Evolutionary conservation across 2,329 filamentous ascomycete genomes (phyloP).

Genomic region (Pseudogymnoascus sp.): DNA sequence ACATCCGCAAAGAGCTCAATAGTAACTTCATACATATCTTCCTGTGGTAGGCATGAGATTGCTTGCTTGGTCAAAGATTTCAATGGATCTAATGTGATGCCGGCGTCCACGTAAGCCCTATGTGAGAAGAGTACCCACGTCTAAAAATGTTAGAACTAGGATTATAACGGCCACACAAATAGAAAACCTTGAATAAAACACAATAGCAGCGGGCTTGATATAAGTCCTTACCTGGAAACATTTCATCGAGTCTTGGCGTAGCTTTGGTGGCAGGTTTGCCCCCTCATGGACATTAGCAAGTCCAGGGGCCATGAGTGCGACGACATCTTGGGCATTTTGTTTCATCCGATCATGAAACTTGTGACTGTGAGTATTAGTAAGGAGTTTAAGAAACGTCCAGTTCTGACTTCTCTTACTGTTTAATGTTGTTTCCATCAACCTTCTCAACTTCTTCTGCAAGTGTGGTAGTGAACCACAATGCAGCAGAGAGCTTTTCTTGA

Average conservation of each 20-base stretch:
- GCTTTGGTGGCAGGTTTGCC: constrained; percentile 34
- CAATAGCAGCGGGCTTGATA: constrained; percentile 12
- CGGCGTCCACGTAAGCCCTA: constrained; percentile 50
- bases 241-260: constrained; percentile 49
- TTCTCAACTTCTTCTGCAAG: constrained; percentile 63
- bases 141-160: constrained; percentile 32
- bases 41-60: constrained; percentile 52
- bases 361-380: constrained; percentile 23
- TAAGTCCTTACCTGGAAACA: constrained; percentile 49
- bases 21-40: constrained; percentile 51
- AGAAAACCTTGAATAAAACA: constrained; percentile 1
- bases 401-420: constrained; percentile 39
- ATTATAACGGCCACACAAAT: constrained; percentile 10
- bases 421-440: constrained; percentile 54
- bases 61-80: constrained; percentile 52
- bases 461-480: constrained; percentile 58
- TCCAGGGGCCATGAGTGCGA: constrained; percentile 38
- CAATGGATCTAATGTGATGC: constrained; percentile 51
- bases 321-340: constrained; percentile 44
- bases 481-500: constrained; percentile 45
- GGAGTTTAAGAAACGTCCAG: constrained; percentile 8
- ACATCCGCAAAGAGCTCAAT: constrained; percentile 60
- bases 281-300: constrained; percentile 34
- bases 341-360: constrained; percentile 45
- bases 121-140: constrained; percentile 71